Conservation (phyloP, 2,329 filamentous ascomycete species). For the Cryphonectria radicalis region DNA sequence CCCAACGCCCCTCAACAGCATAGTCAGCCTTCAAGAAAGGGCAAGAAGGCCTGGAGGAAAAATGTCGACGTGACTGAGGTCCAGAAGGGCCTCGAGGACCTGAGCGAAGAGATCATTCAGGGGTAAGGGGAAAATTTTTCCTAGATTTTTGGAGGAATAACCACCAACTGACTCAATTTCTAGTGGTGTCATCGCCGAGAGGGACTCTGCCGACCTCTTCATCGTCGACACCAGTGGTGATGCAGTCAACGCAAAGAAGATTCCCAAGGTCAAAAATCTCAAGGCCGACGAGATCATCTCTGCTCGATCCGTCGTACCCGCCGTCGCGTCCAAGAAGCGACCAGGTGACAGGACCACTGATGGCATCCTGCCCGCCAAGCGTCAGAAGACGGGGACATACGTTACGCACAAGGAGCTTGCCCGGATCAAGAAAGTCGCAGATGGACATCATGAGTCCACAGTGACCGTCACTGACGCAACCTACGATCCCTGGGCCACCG, state of each 20-base stretch:
- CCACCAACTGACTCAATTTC: not conserved
- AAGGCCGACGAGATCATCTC: conserved; percentile 92
- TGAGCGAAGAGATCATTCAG: conserved; percentile 88
- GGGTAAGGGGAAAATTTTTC: conserved; percentile 63
- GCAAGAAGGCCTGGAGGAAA: conserved; percentile 98
- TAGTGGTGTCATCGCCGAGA: conserved; percentile 82
- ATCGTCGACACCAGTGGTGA: conserved; percentile 78
- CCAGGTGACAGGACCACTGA: conserved; percentile 70
- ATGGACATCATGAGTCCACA: conserved; percentile 65
- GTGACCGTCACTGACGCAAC: conserved; percentile 63
- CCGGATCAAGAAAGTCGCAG: conserved; percentile 77
- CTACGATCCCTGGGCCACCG: conserved; percentile 77
- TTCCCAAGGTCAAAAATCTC: conserved; percentile 74
- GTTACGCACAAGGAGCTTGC: conserved; percentile 84
- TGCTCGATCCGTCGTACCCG: conserved; percentile 78
- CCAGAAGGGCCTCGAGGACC: conserved; percentile 76
- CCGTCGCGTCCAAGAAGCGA: conserved; percentile 79
- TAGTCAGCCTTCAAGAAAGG: conserved; percentile 90
- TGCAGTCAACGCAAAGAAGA: conserved; percentile 64
- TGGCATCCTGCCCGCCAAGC: conserved; percentile 75
- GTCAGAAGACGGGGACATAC: conserved; percentile 71
- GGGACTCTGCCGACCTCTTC: conserved; percentile 82
- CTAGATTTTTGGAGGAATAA: not conserved
- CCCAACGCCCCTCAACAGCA: conserved; percentile 74
- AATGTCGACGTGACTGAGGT: conserved; percentile 94